Evolutionary conservation across 441 rosid genomes (phyloP), one percentile per base, ranked within the genome.

Genomic region (Populus hybrid): DNA sequence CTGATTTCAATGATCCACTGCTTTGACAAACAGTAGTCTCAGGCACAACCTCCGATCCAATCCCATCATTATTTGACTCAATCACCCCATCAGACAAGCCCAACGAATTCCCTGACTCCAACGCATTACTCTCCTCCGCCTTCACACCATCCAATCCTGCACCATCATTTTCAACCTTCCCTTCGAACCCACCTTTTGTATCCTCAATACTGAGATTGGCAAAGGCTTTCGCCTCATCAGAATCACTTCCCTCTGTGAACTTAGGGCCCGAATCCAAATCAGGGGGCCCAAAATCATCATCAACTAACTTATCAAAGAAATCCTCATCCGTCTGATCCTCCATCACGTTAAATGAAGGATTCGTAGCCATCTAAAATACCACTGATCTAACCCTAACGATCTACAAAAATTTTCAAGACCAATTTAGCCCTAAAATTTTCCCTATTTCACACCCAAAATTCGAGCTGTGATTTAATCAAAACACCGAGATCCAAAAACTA

Each of bases 241-340:
- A 88, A 78, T 89, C 91, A 57, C 83, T 85, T n/a, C 84, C 89
- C 14, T 83, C 90, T 16, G 70, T 40, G 20, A 78, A 65, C 46
- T 85, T 77, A 38, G 69, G 67, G 75, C 61, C 81, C 24, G 87
- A 74, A 70, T 57, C 67, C 8, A 79, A 36, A 42, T 50, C 12
- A 83, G 78, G 34, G 67, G 84, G 16, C 26, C 90, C 88, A 57
- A 84, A 87, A 77, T 93, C 86, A 72, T 91, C 98, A 30, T 94
- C 93, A 65, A 94, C 99, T 78, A 96, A 90, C 77, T 91, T 91
- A 85, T 96, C 97, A 80, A 97, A 94, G 87, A 93, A 97, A 90
- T 94, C 99, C 88, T 89, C 97, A 67, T 94, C 99, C 75, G 97
- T 93, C 88, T 91, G 97, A 90, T 97, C 99, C 92, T 97, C 99